Evolutionary conservation across 345 rosid species (phyloP).

Genomic region (Brassica carinata): DNA sequence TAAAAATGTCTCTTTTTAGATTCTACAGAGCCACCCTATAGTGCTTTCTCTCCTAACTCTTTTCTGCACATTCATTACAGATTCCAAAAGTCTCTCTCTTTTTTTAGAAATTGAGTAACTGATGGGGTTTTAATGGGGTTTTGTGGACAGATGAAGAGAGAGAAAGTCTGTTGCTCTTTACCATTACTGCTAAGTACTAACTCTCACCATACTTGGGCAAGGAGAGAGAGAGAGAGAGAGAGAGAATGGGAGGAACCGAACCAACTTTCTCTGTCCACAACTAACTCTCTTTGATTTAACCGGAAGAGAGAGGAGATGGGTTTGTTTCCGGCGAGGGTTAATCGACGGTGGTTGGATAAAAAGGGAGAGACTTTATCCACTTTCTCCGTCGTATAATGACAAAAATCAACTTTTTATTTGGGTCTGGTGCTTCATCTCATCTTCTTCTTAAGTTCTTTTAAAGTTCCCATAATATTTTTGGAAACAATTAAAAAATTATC

Average conservation of each 20-base stretch:
- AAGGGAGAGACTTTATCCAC: constrained; percentile 35
- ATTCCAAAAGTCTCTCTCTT: constrained; percentile 16
- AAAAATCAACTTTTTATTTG: constrained; percentile 33
- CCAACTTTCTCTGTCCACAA: constrained; percentile 40
- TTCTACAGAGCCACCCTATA: constrained; percentile 38
- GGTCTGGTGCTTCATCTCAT: constrained; percentile 37
- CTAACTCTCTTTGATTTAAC: constrained; percentile 21
- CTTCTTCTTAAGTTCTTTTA: constrained; percentile 15
- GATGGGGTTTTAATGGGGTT: constrained; percentile 41
- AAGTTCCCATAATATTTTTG: neutral
- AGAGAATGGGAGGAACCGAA: constrained; percentile 31
- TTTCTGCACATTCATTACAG: constrained; percentile 41
- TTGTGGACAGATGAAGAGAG: constrained; percentile 29
- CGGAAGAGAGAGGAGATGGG: neutral
- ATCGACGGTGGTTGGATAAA: constrained; percentile 11
- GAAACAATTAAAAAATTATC: neutral
- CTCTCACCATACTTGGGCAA: constrained; percentile 40
- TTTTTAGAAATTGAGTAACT: constrained; percentile 37
- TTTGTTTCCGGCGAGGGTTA: constrained; percentile 29
- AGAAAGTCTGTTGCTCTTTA: constrained; percentile 31
- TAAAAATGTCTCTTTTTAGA: constrained; percentile 31
- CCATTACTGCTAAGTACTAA: constrained; percentile 42
- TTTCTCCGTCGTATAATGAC: constrained; percentile 39
- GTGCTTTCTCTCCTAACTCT: constrained; percentile 20
- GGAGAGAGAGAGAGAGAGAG: neutral